Evolutionary conservation across 768 basidiomycete species (phyloP), one percentile per base, ranked within the genome.

Genomic region (Strobilomyces confusus): DNA sequence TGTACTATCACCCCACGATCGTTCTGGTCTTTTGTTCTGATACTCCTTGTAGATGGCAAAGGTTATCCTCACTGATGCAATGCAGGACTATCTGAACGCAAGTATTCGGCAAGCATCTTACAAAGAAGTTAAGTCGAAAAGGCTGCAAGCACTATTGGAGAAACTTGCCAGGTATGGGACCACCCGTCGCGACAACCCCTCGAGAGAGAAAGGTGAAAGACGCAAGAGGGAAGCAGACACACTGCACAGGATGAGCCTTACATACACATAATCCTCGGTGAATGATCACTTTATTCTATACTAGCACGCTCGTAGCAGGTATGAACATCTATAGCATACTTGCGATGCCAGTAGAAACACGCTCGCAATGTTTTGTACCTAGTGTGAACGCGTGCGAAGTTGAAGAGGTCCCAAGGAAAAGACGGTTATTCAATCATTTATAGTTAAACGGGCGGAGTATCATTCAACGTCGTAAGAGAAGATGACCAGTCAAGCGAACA

Each of bases 51-150:
- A 89, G 88, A 88, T 84, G 56, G 77, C 80, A 34, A 82, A 87
- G 38, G 83, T 97, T 50, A 81, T 87, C 14, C 72, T 92, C 52
- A 73, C 80, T 32, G 82, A 92, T 61, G 78, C 80, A 1, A 84
- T 95, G 19, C 83, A 86, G 54, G 86, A 91, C 60, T 98, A 85
- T 70, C 77, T 95, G 26, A 79, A 87, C 20, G 83, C 91, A 1
- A 76, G 77, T 23, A 73, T 79, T 55, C 84, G 90, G 48, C 86
- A 85, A 58, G 75, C 81, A 26, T 82, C 82, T 4, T 92, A 87
- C 62, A 66, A 73, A 22, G 71, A 71, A 46, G 81, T 93, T 44
- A 86, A 84, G 61, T 82, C 84, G 14, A 90, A 86, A 63, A 79
- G 81, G 46, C 71, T 94, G 40, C 84, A 88, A 50, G 74, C 82